Conservation (phyloP, 495 filamentous ascomycete genomes). For the Cairneyella variabilis region DNA sequence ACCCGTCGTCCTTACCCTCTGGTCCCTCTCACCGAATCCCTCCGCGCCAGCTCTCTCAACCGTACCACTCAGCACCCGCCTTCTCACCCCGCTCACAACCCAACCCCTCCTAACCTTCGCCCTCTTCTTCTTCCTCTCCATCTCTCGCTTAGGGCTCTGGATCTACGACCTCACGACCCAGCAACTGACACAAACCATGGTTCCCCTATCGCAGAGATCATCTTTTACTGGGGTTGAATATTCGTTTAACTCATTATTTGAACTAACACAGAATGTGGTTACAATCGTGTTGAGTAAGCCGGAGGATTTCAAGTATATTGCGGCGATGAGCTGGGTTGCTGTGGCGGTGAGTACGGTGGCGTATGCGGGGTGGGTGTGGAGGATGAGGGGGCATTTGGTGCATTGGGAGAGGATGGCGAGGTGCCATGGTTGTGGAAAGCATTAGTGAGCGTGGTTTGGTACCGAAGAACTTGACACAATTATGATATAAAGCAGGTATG, state of each 20-base stretch:
- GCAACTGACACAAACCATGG: constrained; percentile 39
- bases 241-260: constrained; percentile 36
- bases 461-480: no score
- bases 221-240: constrained; percentile 43
- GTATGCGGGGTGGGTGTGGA: constrained; percentile 40
- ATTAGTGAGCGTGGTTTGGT: no score
- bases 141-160: constrained; percentile 44
- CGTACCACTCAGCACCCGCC: neutral
- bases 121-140: constrained; percentile 38
- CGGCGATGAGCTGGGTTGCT: constrained; percentile 30
- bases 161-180: constrained; percentile 43
- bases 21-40: constrained; percentile 19
- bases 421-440: constrained; percentile 5
- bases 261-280: constrained; percentile 32
- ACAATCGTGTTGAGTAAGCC: constrained; percentile 34
- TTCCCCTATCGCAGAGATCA: constrained; percentile 30
- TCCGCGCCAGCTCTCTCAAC: neutral
- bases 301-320: constrained; percentile 39
- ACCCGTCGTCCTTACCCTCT: constrained; percentile 35
- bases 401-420: constrained; percentile 27
- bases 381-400: constrained; percentile 27
- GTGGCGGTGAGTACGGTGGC: constrained; percentile 31
- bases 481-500: no score
- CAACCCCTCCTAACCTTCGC: constrained; percentile 20
- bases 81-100: constrained; percentile 2